These are phyloP conservation scores for Hypoxylon sp. DNA, from an alignment of 2,329 filamentous ascomycete species.

Conservation along the genomic window DNA sequence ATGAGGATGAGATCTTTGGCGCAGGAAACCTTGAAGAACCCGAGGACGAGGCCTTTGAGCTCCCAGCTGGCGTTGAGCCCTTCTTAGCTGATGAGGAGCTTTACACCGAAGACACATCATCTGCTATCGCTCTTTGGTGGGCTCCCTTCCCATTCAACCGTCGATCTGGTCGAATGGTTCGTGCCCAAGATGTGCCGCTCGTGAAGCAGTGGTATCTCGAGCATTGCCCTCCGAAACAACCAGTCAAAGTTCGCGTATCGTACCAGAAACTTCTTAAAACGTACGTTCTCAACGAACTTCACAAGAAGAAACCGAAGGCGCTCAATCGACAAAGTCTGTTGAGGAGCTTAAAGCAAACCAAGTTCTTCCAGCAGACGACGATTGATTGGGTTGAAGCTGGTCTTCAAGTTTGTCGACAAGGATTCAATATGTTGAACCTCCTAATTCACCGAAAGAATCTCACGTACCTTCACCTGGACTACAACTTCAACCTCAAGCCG, in stretches of 20 bases:
- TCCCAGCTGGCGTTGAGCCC: conserved; percentile 84
- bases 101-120: conserved; percentile 88
- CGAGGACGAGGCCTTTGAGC: conserved; percentile 86
- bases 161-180: conserved; percentile 94
- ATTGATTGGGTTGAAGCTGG: conserved; percentile 99
- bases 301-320: conserved; percentile 95
- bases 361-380: conserved; percentile 99
- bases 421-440: conserved; percentile 99
- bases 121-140: conserved; percentile 97
- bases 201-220: conserved; percentile 99
- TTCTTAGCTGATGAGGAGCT: conserved; percentile 92
- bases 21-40: conserved; percentile 78
- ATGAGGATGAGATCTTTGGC: conserved; percentile 95
- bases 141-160: conserved; percentile 96
- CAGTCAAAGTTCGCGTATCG: conserved; percentile 96
- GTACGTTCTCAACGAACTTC: conserved; percentile 95
- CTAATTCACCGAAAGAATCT: conserved; percentile 98
- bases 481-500: conserved; percentile 99
- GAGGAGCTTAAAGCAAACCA: conserved; percentile 91
- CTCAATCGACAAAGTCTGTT: conserved; percentile 95
- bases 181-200: conserved; percentile 95
- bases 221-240: conserved; percentile 88
- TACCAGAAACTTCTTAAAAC: conserved; percentile 98
- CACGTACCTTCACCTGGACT: conserved; percentile 97
- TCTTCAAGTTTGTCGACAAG: conserved; percentile 96